These are phyloP conservation scores for Nicotiana paniculata DNA, from an alignment of 257 asterid species.

Conservation along the genomic window DNA sequence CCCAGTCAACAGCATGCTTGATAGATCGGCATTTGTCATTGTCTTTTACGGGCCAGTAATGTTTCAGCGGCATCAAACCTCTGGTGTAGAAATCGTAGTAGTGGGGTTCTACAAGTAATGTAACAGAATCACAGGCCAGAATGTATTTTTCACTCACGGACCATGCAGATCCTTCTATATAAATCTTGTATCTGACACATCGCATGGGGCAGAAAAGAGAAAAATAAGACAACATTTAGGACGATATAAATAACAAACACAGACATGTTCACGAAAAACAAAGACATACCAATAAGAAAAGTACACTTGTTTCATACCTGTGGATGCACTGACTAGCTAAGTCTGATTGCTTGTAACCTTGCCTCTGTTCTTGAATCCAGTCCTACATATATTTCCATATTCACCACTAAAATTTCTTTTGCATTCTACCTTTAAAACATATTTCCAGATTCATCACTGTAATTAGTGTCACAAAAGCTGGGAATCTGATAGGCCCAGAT, in stretches of 20 bases:
- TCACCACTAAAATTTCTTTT: background rate
- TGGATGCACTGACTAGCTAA: slow-evolving; percentile 75
- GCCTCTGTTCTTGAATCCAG: slow-evolving; percentile 46
- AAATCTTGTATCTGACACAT: slow-evolving; percentile 61
- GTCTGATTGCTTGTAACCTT: slow-evolving; percentile 67
- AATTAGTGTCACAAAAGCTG: background rate
- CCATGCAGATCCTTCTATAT: slow-evolving; percentile 91
- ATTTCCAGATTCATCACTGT: background rate
- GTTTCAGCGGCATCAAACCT: slow-evolving; percentile 68
- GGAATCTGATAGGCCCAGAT: background rate
- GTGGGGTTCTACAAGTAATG: slow-evolving; percentile 50
- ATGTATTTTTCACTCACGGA: slow-evolving; percentile 96
- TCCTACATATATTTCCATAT: slow-evolving; percentile 34
- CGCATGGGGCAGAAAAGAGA: background rate
- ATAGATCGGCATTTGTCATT: slow-evolving; percentile 69
- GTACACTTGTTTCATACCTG: slow-evolving; percentile 32
- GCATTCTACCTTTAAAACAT: background rate
- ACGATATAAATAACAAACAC: background rate
- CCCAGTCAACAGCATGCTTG: slow-evolving; percentile 85
- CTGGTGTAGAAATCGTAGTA: slow-evolving; percentile 83
- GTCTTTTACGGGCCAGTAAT: slow-evolving; percentile 78
- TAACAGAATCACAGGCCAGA: slow-evolving; percentile 71
- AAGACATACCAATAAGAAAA: background rate
- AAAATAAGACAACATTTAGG: background rate
- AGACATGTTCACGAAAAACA: background rate